These are phyloP conservation scores for Mycosphaerelloides madeirae DNA, from an alignment of 2,329 filamentous ascomycete genomes.

Conservation along the genomic window DNA sequence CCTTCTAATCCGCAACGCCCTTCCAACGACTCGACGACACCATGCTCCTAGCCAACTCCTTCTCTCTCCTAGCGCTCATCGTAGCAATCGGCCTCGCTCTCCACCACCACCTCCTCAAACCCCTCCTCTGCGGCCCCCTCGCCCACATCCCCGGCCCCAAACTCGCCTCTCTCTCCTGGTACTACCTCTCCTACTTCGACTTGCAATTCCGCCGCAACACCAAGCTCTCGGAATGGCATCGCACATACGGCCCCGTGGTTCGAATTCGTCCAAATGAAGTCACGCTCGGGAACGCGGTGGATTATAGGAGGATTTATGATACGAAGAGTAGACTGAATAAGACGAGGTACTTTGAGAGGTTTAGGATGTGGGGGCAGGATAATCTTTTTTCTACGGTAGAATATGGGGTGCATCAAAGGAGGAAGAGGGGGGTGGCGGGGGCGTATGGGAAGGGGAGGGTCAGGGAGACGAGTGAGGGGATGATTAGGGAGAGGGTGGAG, in stretches of 20 bases:
- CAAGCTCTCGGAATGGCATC: conserved; percentile 42
- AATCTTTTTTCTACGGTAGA: no score
- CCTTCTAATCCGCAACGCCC: no score
- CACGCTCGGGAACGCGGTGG: conserved; percentile 5
- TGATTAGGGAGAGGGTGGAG: conserved; percentile 1
- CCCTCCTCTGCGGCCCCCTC: conserved; percentile 39
- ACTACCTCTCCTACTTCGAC: not conserved
- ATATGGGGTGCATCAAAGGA: no score
- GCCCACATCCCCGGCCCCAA: conserved; percentile 38
- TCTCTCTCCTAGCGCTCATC: no score
- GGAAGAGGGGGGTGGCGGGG: not conserved
- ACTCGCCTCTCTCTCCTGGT: conserved; percentile 2
- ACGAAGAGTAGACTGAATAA: conserved; percentile 3
- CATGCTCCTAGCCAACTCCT: no score
- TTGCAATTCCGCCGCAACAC: not conserved
- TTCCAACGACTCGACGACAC: no score
- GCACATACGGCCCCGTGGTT: conserved; percentile 63
- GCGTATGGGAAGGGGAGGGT: conserved; percentile 2
- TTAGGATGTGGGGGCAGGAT: no score
- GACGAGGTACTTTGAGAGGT: no score
- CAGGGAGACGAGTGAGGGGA: not conserved
- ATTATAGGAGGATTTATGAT: conserved; percentile 8
- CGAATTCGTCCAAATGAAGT: conserved; percentile 69
- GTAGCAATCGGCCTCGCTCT: not conserved
- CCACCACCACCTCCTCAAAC: not conserved